Conservation (phyloP, 305 asterid genomes). For the Fraxinus xanthoxyloides region DNA sequence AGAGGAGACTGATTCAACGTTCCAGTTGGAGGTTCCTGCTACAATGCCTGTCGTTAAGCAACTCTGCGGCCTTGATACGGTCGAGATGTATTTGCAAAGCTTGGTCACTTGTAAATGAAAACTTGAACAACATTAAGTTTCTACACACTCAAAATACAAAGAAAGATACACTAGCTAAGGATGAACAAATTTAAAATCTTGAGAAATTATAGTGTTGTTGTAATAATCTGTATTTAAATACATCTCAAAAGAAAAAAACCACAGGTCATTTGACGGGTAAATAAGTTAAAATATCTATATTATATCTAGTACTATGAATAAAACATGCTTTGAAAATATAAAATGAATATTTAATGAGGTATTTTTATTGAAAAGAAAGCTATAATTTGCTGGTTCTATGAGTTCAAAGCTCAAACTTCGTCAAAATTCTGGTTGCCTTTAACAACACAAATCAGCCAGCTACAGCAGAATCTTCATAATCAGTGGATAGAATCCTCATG, state of each 20-base stretch:
- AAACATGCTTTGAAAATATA: background rate
- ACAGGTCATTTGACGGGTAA: background rate
- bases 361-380: background rate
- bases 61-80: constrained; percentile 54
- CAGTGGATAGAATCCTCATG: no score
- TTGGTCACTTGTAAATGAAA: background rate
- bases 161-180: background rate
- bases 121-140: background rate
- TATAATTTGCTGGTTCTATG: background rate
- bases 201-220: background rate
- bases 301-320: background rate
- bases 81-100: constrained; percentile 44
- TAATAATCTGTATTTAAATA: background rate
- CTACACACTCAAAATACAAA: background rate
- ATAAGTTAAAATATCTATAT: background rate
- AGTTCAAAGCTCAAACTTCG: background rate
- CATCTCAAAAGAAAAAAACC: background rate
- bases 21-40: constrained; percentile 66
- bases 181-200: background rate
- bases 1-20: constrained; percentile 38
- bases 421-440: background rate
- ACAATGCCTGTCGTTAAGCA: constrained; percentile 64
- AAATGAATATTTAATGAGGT: background rate
- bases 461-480: no score
- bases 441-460: no score